Evolutionary conservation across 2,329 filamentous ascomycete genomes (phyloP), one percentile per base, ranked within the genome.

Genomic region (Penicillium italicum): DNA sequence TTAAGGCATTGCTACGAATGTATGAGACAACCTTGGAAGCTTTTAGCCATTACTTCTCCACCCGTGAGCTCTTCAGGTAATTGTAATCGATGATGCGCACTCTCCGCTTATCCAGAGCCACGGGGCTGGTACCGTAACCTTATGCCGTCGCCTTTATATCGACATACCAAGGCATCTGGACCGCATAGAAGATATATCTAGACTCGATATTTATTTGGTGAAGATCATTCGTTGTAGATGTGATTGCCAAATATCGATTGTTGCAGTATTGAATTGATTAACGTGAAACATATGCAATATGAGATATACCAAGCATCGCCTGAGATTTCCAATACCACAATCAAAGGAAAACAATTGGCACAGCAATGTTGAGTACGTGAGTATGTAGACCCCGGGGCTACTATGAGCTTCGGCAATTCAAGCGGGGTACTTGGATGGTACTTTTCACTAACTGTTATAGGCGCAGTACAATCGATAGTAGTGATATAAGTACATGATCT

Each of bases 51-150:
- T 18, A 20, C 16, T 42, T 58, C 59, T 37, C 61, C 54, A 56
- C 61, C 44, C 28, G n/a, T 49, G 34, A 48, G 37, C 20, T 45
- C 28, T 44, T 43, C 53, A 6, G 37, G 57, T 45, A 43, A 42
- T 53, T 37, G 8, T n/a, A 42, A 11, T 53, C 28, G 28, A 60
- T 63, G 57, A 62, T 54, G 55, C 50, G 43, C 48, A n/a, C 49
- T 58, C 58, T 56, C 55, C 57, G 53, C 60, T 30, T 52, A n/a
- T 26, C 33, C 47, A 50, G 43, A 55, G 47, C 51, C 55, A 62
- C 49, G 55, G 55, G 34, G 56, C 57, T 55, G 62, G 60, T 62
- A 64, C 51, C 56, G 59, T 59, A n/a, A 9, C n/a, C 28, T 57
- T 57, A 49, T 57, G 56, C 57, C 61, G 57, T 50, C n/a, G 5